phyloP scores from a whole-genome alignment of 306 rosid genomes.

The Casuarina cunninghamiana region DNA sequence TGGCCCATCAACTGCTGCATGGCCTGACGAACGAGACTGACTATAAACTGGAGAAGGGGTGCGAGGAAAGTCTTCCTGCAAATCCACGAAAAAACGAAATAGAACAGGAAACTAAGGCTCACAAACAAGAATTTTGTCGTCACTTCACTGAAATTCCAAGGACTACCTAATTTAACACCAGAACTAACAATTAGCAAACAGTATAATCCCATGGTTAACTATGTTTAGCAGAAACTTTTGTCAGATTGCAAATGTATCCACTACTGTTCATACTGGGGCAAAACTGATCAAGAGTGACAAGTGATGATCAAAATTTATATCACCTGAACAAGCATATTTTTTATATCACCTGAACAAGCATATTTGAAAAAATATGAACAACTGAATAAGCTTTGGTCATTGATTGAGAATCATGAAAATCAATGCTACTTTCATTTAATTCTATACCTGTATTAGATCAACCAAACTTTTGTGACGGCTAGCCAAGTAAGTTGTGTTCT shows the following conservation, averaged over 20 bases:
- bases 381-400: background rate
- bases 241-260: background rate
- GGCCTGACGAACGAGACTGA: constrained; percentile 46
- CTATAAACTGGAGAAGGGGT: constrained; percentile 62
- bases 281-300: background rate
- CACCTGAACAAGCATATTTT: background rate
- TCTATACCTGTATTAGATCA: constrained; percentile 62
- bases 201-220: background rate
- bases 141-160: background rate
- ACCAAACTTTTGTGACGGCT: constrained; percentile 53
- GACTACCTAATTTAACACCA: background rate
- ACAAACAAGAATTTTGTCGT: background rate
- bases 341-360: background rate
- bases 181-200: background rate
- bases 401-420: background rate
- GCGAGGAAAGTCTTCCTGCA: constrained; percentile 68
- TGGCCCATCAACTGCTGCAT: constrained; percentile 43
- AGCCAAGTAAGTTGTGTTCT: constrained; percentile 28
- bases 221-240: background rate
- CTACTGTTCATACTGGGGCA: background rate
- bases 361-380: too few relatives aligned
- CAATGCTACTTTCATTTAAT: constrained; percentile 5
- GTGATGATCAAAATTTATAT: background rate
- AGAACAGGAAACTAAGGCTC: constrained; percentile 1
- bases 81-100: constrained; percentile 23